Evolutionary conservation across 768 basidiomycete species (phyloP), one percentile per base, ranked within the genome.

Genomic region (Amanita inopinata): DNA sequence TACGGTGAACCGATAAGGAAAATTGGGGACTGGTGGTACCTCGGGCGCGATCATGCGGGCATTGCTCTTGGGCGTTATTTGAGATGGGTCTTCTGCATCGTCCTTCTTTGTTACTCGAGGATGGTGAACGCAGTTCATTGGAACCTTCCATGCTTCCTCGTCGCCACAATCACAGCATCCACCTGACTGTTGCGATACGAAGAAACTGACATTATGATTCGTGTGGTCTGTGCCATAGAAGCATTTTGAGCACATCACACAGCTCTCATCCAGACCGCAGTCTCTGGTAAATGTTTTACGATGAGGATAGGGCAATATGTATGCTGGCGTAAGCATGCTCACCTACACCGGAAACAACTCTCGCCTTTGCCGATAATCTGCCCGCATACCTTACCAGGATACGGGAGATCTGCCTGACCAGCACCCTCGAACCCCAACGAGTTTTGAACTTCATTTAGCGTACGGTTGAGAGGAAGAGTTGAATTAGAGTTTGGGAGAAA

Each of bases 121-220:
- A 54, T 94, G 89, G 54, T 75, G 76, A 0, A 81, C 78, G 57
- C 90, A 93, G 9, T 67, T 59, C 11, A 86, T 70, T 4, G 74
- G 65, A 4, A 56, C 53, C 24, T 79, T 73, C 91, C 92, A 98
- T 1, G 89, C 88, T 54, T 94, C 85, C 17, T 73, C 68, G 54
- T 97, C 93, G 11, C 91, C 91, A 53, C 94, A 97, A 61, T 97
- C 92, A 56, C 96, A 99, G 51, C 88, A 92, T 3, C 91, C 87
- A 5, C 91, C 86, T 0, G 86, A 82, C 51, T 96, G 91, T 45
- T 88, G 87, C 5, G 86, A 82, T 51, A 94, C 84, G 61, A 88
- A 90, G 66, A 98, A 93, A 46, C 84, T 83, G 52, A 97, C 80
- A 50, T 90, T 94, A 64, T 98, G 94, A 33, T 78, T 80, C 15